phyloP scores from a whole-genome alignment of 2,329 filamentous ascomycete species.

The Talaromyces sp. region DNA sequence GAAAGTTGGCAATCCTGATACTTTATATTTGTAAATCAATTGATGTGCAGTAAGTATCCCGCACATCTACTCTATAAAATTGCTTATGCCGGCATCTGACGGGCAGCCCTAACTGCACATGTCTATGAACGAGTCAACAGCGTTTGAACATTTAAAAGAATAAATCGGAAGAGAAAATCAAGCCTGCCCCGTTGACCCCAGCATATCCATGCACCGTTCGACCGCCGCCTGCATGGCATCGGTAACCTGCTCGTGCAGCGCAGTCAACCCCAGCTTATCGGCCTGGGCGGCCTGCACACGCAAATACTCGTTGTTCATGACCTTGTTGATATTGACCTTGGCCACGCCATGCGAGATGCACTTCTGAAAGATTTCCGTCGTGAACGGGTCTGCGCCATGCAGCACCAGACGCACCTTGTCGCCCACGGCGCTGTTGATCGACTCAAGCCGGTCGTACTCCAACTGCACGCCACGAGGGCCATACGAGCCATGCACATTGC shows the following conservation, averaged over 20 bases:
- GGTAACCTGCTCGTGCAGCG: constrained; percentile 51
- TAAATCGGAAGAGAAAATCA: neutral
- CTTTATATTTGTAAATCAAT: too few relatives aligned
- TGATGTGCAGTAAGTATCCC: neutral
- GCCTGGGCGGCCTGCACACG: constrained; percentile 45
- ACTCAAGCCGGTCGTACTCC: constrained; percentile 52
- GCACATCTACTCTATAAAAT: neutral
- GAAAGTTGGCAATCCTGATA: too few relatives aligned
- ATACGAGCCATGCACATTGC: constrained; percentile 71
- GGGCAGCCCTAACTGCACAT: neutral
- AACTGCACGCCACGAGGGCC: constrained; percentile 58
- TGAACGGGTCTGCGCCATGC: constrained; percentile 56
- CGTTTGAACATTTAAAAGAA: neutral
- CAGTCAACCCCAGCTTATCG: constrained; percentile 48
- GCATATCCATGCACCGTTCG: constrained; percentile 52
- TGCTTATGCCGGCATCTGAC: neutral
- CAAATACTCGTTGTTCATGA: constrained; percentile 49
- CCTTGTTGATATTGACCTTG: constrained; percentile 57
- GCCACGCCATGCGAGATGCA: constrained; percentile 52
- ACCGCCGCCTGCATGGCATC: constrained; percentile 51
- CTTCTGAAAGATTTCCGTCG: constrained; percentile 49
- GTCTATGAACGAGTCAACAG: neutral
- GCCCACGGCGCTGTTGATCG: constrained; percentile 46
- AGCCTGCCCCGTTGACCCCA: constrained; percentile 36
- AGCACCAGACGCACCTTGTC: constrained; percentile 49